Conservation (phyloP, 2,329 filamentous ascomycete species). For the Harringtonia lauricola region DNA sequence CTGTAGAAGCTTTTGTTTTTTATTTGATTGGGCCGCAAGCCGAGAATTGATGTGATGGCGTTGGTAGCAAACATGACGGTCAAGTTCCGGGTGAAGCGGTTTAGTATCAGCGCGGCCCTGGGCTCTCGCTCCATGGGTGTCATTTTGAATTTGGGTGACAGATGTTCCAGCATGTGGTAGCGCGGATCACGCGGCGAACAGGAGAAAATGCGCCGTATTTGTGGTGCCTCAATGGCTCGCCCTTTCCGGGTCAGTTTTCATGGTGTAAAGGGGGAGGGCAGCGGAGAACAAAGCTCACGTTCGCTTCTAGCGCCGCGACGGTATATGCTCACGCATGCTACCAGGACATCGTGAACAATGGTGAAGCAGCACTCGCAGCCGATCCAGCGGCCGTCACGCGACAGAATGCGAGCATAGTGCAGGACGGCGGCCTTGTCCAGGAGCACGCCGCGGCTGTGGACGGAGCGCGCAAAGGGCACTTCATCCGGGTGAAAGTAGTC, state of each 20-base stretch:
- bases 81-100: constrained; percentile 72
- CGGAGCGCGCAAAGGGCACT: constrained; percentile 58
- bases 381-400: constrained; percentile 60
- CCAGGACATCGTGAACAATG: constrained; percentile 76
- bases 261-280: neutral
- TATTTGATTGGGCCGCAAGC: constrained; percentile 57
- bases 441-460: constrained; percentile 62
- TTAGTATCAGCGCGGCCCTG: constrained; percentile 73
- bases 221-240: constrained; percentile 64
- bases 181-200: constrained; percentile 73
- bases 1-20: constrained; percentile 77
- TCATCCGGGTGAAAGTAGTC: constrained; percentile 81
- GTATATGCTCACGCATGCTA: constrained; percentile 76
- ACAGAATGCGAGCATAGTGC: constrained; percentile 64
- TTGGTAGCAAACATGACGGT: constrained; percentile 81
- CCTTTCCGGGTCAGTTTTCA: constrained; percentile 35
- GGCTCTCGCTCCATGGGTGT: constrained; percentile 60
- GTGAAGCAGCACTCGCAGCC: constrained; percentile 85
- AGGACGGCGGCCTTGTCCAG: constrained; percentile 79
- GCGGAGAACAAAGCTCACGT: constrained; percentile 41
- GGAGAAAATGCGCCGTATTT: constrained; percentile 69
- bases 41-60: constrained; percentile 64
- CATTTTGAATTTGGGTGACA: constrained; percentile 69
- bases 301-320: constrained; percentile 56
- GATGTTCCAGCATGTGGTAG: constrained; percentile 80